Base-by-base conservation (phyloP, 2,329 filamentous ascomycete species). In the Paradendryphiella salina region DNA sequence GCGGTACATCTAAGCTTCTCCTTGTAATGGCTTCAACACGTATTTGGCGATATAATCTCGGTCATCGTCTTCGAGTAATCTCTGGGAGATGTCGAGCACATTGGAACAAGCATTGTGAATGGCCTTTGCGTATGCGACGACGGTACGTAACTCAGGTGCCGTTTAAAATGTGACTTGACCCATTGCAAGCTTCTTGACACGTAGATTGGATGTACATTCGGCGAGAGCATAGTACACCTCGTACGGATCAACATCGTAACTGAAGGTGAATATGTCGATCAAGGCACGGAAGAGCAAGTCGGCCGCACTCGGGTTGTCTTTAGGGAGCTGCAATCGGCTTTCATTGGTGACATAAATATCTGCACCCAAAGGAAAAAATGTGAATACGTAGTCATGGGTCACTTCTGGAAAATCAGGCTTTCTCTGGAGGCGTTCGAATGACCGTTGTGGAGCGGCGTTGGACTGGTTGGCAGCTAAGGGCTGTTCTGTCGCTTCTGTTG, bases 181-280 rank as follows among this genome's bases (percentile, higher is more conserved):
- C 2, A 21, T 35, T 3, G 32, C 28, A 17, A 42, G 15, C 5
- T 42, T 42, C 26, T 21, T 26, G 7, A 26, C 29, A n/a, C n/a
- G 41, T 10, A 48, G 13, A 10, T 18, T 17, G 0, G 46, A 38
- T 5, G 31, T 33, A 20, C 37, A 43, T 48, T 34, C 38, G n/a
- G 38, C 31, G 13, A 48, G 32, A 4, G 37, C 46, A 10, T 31
- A 15, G n/a, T 43, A 21, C 7, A 48, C 21, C 6, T 36, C 20
- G 1, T 35, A 29, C 26, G 18, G 17, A 13, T 48, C 38, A 10
- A 48, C 15, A 9, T 15, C 23, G 8, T 48, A 43, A 14, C 35
- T 36, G 32, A 36, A 48, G 7, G 43, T 18, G 32, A 48, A 32
- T 35, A 48, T 48, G 10, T 48, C 46, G 14, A 48, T 15, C n/a